Evolutionary conservation across 1,284 basidiomycete genomes (phyloP), one percentile per base, ranked within the genome.

Genomic region (Ceratobasidium sp.): DNA sequence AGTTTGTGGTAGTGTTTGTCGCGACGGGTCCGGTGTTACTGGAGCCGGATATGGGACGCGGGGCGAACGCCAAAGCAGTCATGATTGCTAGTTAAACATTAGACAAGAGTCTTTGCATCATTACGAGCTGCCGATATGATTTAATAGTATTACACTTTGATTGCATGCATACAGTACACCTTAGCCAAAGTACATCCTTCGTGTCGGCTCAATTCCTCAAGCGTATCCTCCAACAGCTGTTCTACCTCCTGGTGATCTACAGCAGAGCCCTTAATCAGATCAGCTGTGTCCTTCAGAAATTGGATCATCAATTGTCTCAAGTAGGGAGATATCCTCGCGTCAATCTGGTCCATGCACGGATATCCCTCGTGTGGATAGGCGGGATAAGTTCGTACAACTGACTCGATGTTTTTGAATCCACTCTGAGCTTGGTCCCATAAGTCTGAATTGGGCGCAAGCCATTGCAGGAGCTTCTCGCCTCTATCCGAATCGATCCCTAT

Each of bases 111-210:
- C 10, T 56, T 23, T 6, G 20, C 55, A 56, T 23, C 10, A 9
- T n/a, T 56, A 6, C 18, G 18, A 23, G 55, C 55, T 7, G 26
- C 55, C 10, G 6, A 9, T n/a, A 7, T 56, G 7, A 56, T 56
- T n/a, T n/a, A n/a, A n/a, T n/a, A n/a, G n/a, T n/a, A n/a, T n/a
- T n/a, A n/a, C 7, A 6, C 20, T 26, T 67, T 67, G 6, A 40
- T 46, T 13, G 64, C 67, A 55, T 69, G 39, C 18, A 69, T 15
- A n/a, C n/a, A 23, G 18, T 69, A 69, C 3, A 55, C n/a, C 49
- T 69, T 69, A 6, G 55, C 26, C 67, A 69, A 23, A n/a, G 67
- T n/a, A 55, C 67, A 69, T 20, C 44, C n/a, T 12, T 39, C 49
- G 4, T 46, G 67, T 20, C 44, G 39, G 26, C 44, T 51, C 23